phyloP scores from a whole-genome alignment of 2,329 filamentous ascomycete genomes.

The Trichoderma harzianum region DNA sequence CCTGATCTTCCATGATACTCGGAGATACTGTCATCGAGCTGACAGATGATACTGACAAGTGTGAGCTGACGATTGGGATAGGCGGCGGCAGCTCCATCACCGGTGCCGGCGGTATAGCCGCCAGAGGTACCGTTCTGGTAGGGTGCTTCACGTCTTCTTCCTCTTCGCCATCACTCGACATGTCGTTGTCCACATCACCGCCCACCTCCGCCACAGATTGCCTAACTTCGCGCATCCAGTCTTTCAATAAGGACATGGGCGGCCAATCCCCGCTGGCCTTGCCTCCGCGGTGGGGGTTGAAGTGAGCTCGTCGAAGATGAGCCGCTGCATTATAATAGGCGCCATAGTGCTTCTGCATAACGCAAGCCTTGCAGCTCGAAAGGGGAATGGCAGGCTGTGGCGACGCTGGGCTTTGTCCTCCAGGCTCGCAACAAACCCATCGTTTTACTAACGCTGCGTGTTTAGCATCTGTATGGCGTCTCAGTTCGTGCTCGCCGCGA shows the following conservation, averaged over 20 bases:
- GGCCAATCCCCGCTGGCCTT: slow-evolving; percentile 59
- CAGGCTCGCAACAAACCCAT: slow-evolving; percentile 55
- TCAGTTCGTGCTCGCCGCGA: slow-evolving; percentile 82
- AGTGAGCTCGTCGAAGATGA: slow-evolving; percentile 56
- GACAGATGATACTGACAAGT: slow-evolving; percentile 3
- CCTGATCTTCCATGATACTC: slow-evolving; percentile 2
- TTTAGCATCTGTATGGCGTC: slow-evolving; percentile 62
- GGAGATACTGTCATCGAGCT: slow-evolving; percentile 15
- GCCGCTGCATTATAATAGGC: slow-evolving; percentile 59
- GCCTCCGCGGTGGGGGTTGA: slow-evolving; percentile 52
- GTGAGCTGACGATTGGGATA: not conserved
- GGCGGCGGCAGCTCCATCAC: slow-evolving; percentile 5
- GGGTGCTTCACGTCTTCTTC: slow-evolving; percentile 36
- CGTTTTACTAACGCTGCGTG: slow-evolving; percentile 53
- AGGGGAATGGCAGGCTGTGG: slow-evolving; percentile 51
- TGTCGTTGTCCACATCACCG: slow-evolving; percentile 27
- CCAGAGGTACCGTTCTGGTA: slow-evolving; percentile 2
- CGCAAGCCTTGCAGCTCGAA: slow-evolving; percentile 54
- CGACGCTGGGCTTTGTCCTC: slow-evolving; percentile 31
- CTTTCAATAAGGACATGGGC: slow-evolving; percentile 54
- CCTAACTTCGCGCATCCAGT: slow-evolving; percentile 59
- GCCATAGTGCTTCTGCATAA: slow-evolving; percentile 55
- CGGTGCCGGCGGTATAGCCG: not conserved
- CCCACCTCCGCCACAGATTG: slow-evolving; percentile 48
- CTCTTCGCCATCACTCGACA: slow-evolving; percentile 51